Evolutionary conservation across 768 basidiomycete genomes (phyloP).

Genomic region (Pseudohyphozyma bogoriensis): DNA sequence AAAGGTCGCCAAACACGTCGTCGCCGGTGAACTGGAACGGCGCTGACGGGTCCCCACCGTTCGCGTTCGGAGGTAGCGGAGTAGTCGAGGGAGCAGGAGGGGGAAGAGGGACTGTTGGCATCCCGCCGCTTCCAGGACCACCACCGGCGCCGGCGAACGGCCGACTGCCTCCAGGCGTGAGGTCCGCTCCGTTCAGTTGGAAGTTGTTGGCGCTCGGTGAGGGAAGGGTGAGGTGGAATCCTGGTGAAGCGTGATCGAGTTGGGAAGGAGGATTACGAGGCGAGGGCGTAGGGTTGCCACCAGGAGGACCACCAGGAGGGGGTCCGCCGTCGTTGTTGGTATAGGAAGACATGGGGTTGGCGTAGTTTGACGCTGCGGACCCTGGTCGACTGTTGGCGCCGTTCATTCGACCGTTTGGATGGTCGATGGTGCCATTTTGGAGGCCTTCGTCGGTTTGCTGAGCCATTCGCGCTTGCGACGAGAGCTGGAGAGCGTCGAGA

Average conservation of each 20-base stretch:
- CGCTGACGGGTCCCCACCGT: not conserved
- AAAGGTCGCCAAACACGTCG: too few species aligned
- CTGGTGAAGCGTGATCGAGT: not conserved
- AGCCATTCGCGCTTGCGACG: not conserved
- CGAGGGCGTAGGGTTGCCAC: not conserved
- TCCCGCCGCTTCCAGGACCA: not conserved
- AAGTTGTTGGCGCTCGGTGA: not conserved
- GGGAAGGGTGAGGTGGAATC: not conserved
- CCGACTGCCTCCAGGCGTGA: conserved; percentile 1
- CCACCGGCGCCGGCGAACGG: conserved; percentile 12
- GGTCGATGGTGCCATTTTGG: not conserved
- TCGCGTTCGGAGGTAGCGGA: not conserved
- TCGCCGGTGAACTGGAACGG: conserved; percentile 7
- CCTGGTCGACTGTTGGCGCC: conserved; percentile 12
- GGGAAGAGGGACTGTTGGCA: not conserved
- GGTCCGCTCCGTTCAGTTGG: not conserved
- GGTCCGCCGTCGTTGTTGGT: not conserved
- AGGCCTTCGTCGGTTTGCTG: not conserved
- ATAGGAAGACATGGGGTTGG: not conserved
- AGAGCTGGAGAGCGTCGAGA: not conserved
- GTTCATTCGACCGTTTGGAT: not conserved
- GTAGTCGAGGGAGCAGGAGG: conserved; percentile 2
- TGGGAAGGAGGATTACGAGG: not conserved
- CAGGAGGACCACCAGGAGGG: not conserved
- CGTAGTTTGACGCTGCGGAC: conserved; percentile 20